Conservation (phyloP, 2,329 filamentous ascomycete species). For the Pseudogymnoascus sp. region DNA sequence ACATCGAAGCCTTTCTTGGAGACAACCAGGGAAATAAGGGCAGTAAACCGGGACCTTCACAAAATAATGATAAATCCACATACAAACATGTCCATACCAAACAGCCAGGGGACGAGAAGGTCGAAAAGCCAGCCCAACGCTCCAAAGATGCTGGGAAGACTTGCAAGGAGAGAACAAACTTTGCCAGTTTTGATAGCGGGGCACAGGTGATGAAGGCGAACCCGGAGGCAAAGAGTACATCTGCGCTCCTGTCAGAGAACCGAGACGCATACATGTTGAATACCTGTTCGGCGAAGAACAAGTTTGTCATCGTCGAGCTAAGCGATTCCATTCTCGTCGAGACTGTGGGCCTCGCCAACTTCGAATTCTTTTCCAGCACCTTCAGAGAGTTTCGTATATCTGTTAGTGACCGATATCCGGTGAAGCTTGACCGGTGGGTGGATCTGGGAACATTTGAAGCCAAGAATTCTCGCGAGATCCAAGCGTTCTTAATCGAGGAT, state of each 20-base stretch:
- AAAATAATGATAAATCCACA: constrained; percentile 17
- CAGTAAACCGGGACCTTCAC: constrained; percentile 18
- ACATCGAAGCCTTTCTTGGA: constrained; percentile 57
- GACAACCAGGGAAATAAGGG: constrained; percentile 17
- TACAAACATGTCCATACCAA: constrained; percentile 12
- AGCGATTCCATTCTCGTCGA: constrained; percentile 76
- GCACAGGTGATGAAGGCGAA: constrained; percentile 90
- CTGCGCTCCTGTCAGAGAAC: constrained; percentile 86
- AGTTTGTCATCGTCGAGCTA: constrained; percentile 89
- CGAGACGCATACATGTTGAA: constrained; percentile 98
- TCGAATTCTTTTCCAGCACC: constrained; percentile 98
- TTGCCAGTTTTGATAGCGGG: constrained; percentile 93
- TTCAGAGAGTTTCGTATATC: constrained; percentile 84
- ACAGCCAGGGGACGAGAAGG: constrained; percentile 11
- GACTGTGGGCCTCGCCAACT: constrained; percentile 94
- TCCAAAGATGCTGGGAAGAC: constrained; percentile 95
- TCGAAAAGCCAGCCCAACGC: constrained; percentile 36
- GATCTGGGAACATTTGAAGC: constrained; percentile 83
- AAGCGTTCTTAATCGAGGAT: constrained; percentile 89
- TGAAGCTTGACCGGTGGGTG: constrained; percentile 87
- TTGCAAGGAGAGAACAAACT: constrained; percentile 96
- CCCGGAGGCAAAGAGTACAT: constrained; percentile 75
- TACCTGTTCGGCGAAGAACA: constrained; percentile 77
- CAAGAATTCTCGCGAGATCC: constrained; percentile 84
- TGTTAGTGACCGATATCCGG: constrained; percentile 89